A percentile compares a stretch with the other conserved stretches of the same genome.
Evolutionary conservation across 1,284 basidiomycete genomes (phyloP).

Genomic region (Cystobasidiaceae sp.): DNA sequence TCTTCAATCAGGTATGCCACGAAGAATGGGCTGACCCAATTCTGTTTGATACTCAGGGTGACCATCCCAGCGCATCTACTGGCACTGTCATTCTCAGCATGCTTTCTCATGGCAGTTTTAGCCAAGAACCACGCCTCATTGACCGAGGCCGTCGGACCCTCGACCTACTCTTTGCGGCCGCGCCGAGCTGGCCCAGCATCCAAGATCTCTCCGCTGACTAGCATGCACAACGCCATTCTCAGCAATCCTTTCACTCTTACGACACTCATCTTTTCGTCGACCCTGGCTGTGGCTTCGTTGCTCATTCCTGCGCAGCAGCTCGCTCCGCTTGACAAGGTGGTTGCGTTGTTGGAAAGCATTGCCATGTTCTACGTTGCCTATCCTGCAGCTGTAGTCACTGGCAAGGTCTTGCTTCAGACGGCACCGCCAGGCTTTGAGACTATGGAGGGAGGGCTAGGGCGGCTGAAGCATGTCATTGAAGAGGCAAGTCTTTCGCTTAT

Average conservation of each 20-base stretch:
- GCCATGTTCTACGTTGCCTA: conserved; percentile 76
- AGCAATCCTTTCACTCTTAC: conserved; percentile 52
- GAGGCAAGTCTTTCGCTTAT: conserved; percentile 55
- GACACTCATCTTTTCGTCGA: conserved; percentile 44
- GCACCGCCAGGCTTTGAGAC: conserved; percentile 53
- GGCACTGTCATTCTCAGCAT: conserved; percentile 51
- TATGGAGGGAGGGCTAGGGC: conserved; percentile 62
- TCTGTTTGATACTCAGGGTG: conserved; percentile 52
- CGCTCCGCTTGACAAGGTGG: conserved; percentile 59
- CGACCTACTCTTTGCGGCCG: conserved; percentile 25
- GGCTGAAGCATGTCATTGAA: conserved; percentile 68
- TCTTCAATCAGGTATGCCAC: too few relatives aligned
- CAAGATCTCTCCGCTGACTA: conserved; percentile 5
- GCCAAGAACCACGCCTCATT: conserved; percentile 65
- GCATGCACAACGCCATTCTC: conserved; percentile 36
- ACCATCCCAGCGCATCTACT: conserved; percentile 63
- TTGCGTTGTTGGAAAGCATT: conserved; percentile 66
- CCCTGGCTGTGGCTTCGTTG: conserved; percentile 22
- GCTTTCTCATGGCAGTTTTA: conserved; percentile 52
- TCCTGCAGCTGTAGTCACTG: conserved; percentile 68
- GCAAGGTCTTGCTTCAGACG: conserved; percentile 78
- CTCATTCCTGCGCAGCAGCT: conserved; percentile 40
- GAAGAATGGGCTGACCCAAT: too few relatives aligned
- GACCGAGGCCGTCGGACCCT: conserved; percentile 49
- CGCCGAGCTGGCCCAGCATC: conserved; percentile 4